phyloP scores from a whole-genome alignment of 2,329 filamentous ascomycete genomes.

The Stagonosporopsis tanaceti region DNA sequence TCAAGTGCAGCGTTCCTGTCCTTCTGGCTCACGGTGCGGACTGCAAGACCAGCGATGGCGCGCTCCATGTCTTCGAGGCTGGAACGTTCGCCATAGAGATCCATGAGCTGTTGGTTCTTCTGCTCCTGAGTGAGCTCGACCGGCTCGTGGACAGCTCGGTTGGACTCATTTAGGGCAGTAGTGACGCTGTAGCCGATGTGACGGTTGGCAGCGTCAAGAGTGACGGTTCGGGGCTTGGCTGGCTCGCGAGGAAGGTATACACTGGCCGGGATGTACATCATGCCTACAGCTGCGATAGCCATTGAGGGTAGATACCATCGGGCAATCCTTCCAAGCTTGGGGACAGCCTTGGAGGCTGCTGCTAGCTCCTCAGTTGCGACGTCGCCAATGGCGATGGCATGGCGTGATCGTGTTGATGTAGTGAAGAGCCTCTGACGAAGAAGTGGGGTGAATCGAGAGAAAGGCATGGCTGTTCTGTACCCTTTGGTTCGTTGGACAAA shows the following conservation, averaged over 20 bases:
- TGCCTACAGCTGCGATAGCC: slow-evolving; percentile 44
- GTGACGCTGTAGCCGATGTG: slow-evolving; percentile 45
- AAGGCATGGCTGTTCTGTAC: slow-evolving; percentile 36
- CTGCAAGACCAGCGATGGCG: slow-evolving; percentile 39
- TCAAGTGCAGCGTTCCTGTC: slow-evolving; percentile 52
- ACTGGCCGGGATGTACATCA: slow-evolving; percentile 38
- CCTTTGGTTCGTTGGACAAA: slow-evolving; percentile 1
- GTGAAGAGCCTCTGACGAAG: slow-evolving; percentile 42
- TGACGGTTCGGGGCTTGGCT: slow-evolving; percentile 34
- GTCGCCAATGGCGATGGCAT: slow-evolving; percentile 35
- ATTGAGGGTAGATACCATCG: slow-evolving; percentile 48
- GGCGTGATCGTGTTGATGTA: slow-evolving; percentile 37
- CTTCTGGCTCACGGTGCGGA: slow-evolving; percentile 39
- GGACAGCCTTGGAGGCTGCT: slow-evolving; percentile 33
- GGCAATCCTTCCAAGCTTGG: slow-evolving; percentile 43
- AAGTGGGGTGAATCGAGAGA: slow-evolving; percentile 32
- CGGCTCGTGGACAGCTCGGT: slow-evolving; percentile 35
- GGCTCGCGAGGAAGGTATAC: slow-evolving; percentile 24
- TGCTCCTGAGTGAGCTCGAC: slow-evolving; percentile 40
- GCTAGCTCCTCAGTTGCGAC: slow-evolving; percentile 36
- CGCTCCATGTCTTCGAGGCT: slow-evolving; percentile 46
- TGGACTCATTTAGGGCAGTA: slow-evolving; percentile 43
- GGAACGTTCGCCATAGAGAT: slow-evolving; percentile 42
- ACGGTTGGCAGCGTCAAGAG: slow-evolving; percentile 42
- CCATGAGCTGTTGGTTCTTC: slow-evolving; percentile 41